Conservation (phyloP, 2,329 filamentous ascomycete species). For the Neofusicoccum sp. region DNA sequence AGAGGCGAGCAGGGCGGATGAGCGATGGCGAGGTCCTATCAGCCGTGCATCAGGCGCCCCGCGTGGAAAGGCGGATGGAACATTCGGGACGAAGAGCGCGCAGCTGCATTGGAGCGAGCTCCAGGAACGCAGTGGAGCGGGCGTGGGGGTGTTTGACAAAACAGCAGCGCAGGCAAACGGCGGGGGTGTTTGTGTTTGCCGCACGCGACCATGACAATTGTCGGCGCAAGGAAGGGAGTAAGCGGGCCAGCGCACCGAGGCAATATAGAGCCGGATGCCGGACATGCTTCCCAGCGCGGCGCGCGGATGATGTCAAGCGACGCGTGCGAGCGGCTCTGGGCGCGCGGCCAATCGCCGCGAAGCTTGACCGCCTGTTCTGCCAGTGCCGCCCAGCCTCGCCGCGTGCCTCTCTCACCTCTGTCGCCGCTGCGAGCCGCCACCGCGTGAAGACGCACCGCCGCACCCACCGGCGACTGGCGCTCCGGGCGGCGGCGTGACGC, state of each 20-base stretch:
- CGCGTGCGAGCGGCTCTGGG: neutral
- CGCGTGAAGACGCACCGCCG: neutral
- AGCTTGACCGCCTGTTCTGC: neutral
- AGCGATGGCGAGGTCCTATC: neutral
- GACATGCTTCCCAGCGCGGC: neutral
- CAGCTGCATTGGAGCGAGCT: neutral
- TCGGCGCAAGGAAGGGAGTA: neutral
- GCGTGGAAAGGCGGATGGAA: neutral
- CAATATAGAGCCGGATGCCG: neutral
- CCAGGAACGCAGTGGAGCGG: neutral
- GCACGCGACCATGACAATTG: neutral
- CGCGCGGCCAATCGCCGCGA: neutral
- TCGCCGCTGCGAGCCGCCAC: neutral
- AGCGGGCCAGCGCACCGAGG: neutral
- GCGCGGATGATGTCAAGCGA: neutral
- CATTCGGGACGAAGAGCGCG: neutral
- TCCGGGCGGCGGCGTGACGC: conserved; percentile 8
- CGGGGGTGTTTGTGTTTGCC: neutral
- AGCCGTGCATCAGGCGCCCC: neutral
- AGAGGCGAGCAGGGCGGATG: neutral
- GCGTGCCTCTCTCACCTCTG: neutral
- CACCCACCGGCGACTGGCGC: neutral
- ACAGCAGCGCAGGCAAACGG: conserved; percentile 6
- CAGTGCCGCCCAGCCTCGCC: conserved; percentile 5
- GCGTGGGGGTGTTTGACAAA: neutral